Evolutionary conservation across 768 basidiomycete species (phyloP).

Genomic region (Agaricus sinodeliciosus): DNA sequence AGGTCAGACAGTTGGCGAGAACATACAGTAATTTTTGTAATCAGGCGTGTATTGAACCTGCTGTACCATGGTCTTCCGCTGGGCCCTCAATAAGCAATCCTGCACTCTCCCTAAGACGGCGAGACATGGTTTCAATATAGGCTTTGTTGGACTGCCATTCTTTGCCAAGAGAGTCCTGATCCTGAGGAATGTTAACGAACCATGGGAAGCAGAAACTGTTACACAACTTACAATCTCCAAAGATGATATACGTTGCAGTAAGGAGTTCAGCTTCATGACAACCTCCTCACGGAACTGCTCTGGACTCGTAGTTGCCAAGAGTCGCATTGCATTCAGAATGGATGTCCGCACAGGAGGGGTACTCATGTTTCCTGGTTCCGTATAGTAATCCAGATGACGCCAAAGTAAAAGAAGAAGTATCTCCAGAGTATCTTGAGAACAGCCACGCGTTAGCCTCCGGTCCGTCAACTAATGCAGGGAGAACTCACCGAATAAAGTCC

Average conservation of each 20-base stretch:
- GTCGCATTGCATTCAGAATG: slow-evolving; percentile 44
- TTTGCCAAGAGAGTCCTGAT: slow-evolving; percentile 34
- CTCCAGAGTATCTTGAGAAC: slow-evolving; percentile 58
- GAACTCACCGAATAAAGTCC: slow-evolving; percentile 49
- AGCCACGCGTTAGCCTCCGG: not conserved
- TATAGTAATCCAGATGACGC: slow-evolving; percentile 72
- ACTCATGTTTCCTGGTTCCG: slow-evolving; percentile 27
- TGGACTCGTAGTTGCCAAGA: slow-evolving; percentile 51
- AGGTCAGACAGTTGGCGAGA: not conserved
- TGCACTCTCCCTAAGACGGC: slow-evolving; percentile 58
- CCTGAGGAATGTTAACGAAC: slow-evolving; percentile 21
- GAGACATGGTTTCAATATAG: slow-evolving; percentile 72
- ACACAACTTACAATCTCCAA: slow-evolving; percentile 32
- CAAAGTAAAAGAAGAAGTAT: slow-evolving; percentile 76
- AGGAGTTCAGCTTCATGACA: slow-evolving; percentile 45
- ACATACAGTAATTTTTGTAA: not conserved
- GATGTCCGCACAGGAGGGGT: slow-evolving; percentile 30
- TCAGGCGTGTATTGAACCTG: not conserved
- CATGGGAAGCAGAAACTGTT: not conserved
- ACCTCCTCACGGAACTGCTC: slow-evolving; percentile 52
- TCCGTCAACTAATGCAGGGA: not conserved
- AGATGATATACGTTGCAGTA: slow-evolving; percentile 44
- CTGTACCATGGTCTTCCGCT: not conserved
- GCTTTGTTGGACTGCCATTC: slow-evolving; percentile 60
- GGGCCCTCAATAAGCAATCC: slow-evolving; percentile 29